Percentiles rank a stretch among this genome's conserved stretches.
phyloP scores from a whole-genome alignment of 2,329 filamentous ascomycete species.

The Colletotrichum caudatum region DNA sequence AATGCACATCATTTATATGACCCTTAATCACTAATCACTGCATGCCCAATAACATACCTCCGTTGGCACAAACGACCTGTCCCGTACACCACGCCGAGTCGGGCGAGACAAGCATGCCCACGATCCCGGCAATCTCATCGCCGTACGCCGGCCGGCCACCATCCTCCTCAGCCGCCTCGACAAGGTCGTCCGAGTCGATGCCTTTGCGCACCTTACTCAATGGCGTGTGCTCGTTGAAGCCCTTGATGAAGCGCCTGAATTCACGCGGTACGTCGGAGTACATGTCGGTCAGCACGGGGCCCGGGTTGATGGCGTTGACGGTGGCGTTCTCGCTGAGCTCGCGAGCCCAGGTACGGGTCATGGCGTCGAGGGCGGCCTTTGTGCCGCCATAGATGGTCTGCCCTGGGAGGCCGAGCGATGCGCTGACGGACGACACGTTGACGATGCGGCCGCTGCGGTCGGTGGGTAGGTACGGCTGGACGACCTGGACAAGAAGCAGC shows the following conservation, averaged over 20 bases:
- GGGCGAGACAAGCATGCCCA: slow-evolving; percentile 78
- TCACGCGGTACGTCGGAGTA: slow-evolving; percentile 58
- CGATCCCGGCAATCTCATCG: slow-evolving; percentile 79
- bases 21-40: slow-evolving; percentile 39
- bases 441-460: slow-evolving; percentile 73
- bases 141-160: slow-evolving; percentile 73
- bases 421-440: slow-evolving; percentile 67
- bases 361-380: slow-evolving; percentile 70
- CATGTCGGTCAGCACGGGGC: slow-evolving; percentile 66
- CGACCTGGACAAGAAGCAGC: slow-evolving; percentile 80
- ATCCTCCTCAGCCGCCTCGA: slow-evolving; percentile 67
- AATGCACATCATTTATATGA: not conserved
- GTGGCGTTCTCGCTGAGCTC: slow-evolving; percentile 66
- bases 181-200: slow-evolving; percentile 71
- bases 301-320: slow-evolving; percentile 69
- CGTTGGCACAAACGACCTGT: slow-evolving; percentile 83
- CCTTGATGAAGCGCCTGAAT: slow-evolving; percentile 57
- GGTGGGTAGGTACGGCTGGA: slow-evolving; percentile 74
- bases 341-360: slow-evolving; percentile 70
- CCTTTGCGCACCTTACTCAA: slow-evolving; percentile 70
- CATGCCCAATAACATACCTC: slow-evolving; percentile 69
- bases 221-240: slow-evolving; percentile 67
- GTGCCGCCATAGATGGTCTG: slow-evolving; percentile 69
- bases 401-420: slow-evolving; percentile 65
- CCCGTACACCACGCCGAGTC: slow-evolving; percentile 85